These are phyloP conservation scores for Turritis glabra DNA, from an alignment of 345 rosid species.

Conservation along the genomic window DNA sequence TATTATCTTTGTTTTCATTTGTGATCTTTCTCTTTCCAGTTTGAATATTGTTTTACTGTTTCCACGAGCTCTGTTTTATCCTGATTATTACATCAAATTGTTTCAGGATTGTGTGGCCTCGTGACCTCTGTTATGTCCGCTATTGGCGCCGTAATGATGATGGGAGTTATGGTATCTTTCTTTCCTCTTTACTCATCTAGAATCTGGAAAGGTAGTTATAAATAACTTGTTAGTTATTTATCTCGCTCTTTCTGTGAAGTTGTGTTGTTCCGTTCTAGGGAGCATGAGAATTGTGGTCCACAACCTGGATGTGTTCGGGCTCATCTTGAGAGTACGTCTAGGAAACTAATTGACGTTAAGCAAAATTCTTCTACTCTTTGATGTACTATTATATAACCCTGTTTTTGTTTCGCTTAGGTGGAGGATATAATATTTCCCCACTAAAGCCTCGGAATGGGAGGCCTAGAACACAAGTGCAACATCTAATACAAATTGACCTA, in stretches of 20 bases:
- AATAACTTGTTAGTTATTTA: conserved; percentile 28
- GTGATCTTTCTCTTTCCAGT: conserved; percentile 8
- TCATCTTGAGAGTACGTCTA: conserved; percentile 87
- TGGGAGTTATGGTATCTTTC: conserved; percentile 87
- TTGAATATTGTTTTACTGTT: neutral
- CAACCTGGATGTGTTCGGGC: conserved; percentile 98
- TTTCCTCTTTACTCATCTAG: conserved; percentile 20
- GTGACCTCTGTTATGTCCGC: conserved; percentile 98
- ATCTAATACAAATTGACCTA: conserved; percentile 96
- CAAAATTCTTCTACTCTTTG: neutral
- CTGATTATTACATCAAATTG: conserved; percentile 16
- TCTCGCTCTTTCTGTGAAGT: conserved; percentile 60
- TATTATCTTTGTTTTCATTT: neutral
- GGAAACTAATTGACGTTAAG: conserved; percentile 13
- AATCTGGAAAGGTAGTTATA: conserved; percentile 18
- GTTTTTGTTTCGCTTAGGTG: conserved; percentile 60
- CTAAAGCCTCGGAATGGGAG: conserved; percentile 82
- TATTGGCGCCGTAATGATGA: conserved; percentile 99
- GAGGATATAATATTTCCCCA: conserved; percentile 91
- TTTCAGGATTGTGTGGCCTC: conserved; percentile 95
- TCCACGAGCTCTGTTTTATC: conserved; percentile 1
- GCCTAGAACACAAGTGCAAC: conserved; percentile 94
- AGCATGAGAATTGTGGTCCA: conserved; percentile 93
- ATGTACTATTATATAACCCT: conserved; percentile 12
- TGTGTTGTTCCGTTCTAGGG: conserved; percentile 96